Base-by-base conservation (phyloP, 257 asterid genomes). In the Solanum lycopersicoides region DNA sequence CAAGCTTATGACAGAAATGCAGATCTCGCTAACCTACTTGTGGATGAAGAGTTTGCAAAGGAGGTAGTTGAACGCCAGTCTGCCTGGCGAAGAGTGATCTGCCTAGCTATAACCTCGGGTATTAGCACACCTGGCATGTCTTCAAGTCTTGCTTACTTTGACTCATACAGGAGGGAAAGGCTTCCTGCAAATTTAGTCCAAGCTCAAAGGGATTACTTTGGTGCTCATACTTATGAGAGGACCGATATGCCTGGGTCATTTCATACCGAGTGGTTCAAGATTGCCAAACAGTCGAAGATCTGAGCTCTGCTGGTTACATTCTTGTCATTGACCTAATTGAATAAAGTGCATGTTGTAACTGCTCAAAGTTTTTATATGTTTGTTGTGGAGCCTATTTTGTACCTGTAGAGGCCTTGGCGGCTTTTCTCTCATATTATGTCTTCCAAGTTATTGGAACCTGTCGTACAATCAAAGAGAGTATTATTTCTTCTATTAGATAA, bases 121-220 rank as follows among this genome's bases (percentile, higher is more conserved):
- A 94, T 96, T 71, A 94, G 98, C 88, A 96, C 98, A 11, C 99
- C 99, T 3, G 99, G 99, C 83, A 96, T 96, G 99, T 95, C 97
- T 28, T 92, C 98, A 69, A 95, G 98, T 89, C 97, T 96, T 85
- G 99, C 99, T 53, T 96, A 96, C 82, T 96, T 95, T 42, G 99
- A 96, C 87, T 91, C 98, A 0, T 96, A 96, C 85, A 87, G 99
- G 86, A 93, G 99, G 94, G 98, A 76, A 90, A 92, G 95, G 30
- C 88, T 95, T 89, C 98, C 99, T 1, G 99, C 99, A 23, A 96
- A 96, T 88, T 87, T 96, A 95, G 97, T 96, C 53, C 99, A 96
- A 75, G 98, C 99, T 86, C 99, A 96, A 89, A 89, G 99, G 88
- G 99, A 96, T 90, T 96, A 96, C 89, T 96, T 96, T 83, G 98